A percentile compares a stretch with the other conserved stretches of the same genome.
Evolutionary conservation across 768 basidiomycete genomes (phyloP).

Genomic region (Trametes cubensis): DNA sequence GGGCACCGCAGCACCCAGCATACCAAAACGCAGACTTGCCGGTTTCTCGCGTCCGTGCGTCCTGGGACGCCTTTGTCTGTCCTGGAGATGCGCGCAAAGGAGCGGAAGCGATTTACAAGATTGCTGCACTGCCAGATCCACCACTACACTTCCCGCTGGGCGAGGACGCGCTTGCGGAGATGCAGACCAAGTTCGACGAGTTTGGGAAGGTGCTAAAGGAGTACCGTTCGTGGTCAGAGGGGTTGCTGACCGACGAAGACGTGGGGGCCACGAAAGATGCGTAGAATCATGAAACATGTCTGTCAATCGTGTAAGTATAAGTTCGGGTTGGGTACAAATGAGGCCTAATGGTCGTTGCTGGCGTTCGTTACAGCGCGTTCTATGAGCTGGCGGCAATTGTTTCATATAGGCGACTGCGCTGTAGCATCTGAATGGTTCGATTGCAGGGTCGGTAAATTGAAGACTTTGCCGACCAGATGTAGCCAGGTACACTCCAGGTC

Average conservation of each 20-base stretch:
- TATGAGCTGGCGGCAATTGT: no score
- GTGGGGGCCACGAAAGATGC: no score
- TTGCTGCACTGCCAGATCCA: conserved; percentile 22
- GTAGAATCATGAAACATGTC: no score
- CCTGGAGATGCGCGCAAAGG: conserved; percentile 27
- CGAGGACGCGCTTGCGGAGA: not conserved
- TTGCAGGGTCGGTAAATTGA: no score
- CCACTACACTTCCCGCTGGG: conserved; percentile 23
- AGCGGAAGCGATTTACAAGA: conserved; percentile 23
- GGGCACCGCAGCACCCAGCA: conserved; percentile 17
- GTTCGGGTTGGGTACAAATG: no score
- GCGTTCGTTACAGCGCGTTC: no score
- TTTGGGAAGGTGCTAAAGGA: not conserved
- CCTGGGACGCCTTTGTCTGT: conserved; percentile 1
- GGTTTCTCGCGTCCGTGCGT: not conserved
- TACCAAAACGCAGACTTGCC: conserved; percentile 18
- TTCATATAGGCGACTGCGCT: no score
- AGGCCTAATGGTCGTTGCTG: no score
- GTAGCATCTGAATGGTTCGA: no score
- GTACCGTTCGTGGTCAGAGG: conserved; percentile 10
- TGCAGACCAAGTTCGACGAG: not conserved
- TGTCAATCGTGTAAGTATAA: no score
- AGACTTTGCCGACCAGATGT: no score
- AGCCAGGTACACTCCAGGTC: no score
- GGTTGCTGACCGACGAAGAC: not conserved